A percentile compares a stretch with the other conserved stretches of the same genome.
Evolutionary conservation across 495 filamentous ascomycete genomes (phyloP).

Genomic region (Xylaria intraflava): DNA sequence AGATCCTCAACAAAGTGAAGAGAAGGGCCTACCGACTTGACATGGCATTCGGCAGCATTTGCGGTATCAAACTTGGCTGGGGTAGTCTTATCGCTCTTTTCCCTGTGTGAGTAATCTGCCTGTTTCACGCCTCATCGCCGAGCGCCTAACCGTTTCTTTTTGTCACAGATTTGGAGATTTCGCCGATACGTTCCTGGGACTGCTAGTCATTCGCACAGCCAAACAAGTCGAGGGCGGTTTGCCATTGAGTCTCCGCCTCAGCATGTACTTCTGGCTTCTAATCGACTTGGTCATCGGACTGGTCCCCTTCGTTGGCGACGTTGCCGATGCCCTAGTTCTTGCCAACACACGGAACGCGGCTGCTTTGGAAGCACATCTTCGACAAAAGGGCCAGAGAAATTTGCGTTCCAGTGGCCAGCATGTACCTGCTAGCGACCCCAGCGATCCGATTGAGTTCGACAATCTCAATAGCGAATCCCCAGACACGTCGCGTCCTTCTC

Average conservation of each 20-base stretch:
- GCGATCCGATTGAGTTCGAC: constrained; percentile 37
- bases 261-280: constrained; percentile 72
- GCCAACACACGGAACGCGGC: constrained; percentile 75
- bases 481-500: constrained; percentile 10
- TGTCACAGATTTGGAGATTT: constrained; percentile 62
- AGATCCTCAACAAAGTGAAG: constrained; percentile 74
- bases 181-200: constrained; percentile 59
- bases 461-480: constrained; percentile 20
- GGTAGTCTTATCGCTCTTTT: constrained; percentile 72
- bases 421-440: constrained; percentile 33
- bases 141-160: constrained; percentile 6
- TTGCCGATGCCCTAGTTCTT: constrained; percentile 56
- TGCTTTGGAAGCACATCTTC: constrained; percentile 64
- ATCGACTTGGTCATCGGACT: constrained; percentile 78
- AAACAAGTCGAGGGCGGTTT: constrained; percentile 65
- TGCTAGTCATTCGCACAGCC: constrained; percentile 63
- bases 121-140: not conserved
- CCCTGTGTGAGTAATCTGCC: constrained; percentile 57
- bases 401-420: constrained; percentile 26
- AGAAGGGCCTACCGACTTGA: constrained; percentile 76
- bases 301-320: constrained; percentile 77
- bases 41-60: constrained; percentile 66
- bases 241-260: constrained; percentile 42
- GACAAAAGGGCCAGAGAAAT: constrained; percentile 49
- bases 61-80: constrained; percentile 77